These are phyloP conservation scores for Cucurbita ficifolia DNA, from an alignment of 306 rosid genomes.

Conservation along the genomic window DNA sequence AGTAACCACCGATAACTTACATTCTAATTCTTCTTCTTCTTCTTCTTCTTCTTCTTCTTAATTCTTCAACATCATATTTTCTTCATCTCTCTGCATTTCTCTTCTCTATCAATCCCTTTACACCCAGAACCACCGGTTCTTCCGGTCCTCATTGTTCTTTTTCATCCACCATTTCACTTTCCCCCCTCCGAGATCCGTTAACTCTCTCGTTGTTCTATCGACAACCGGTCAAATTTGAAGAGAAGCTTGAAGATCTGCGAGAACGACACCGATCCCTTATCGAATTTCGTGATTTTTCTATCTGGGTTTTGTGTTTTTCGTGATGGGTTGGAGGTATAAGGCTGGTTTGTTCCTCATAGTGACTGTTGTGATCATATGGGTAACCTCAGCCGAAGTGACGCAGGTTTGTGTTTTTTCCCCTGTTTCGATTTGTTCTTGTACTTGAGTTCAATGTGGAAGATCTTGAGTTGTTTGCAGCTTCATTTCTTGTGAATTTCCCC, in stretches of 20 bases:
- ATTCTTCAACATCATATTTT: neutral
- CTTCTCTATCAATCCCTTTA: neutral
- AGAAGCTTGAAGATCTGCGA: neutral
- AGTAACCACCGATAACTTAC: conserved; percentile 3
- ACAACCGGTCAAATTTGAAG: neutral
- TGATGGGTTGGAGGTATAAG: conserved; percentile 70
- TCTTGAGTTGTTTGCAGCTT: neutral
- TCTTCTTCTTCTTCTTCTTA: neutral
- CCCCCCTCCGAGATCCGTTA: neutral
- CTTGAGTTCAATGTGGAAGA: neutral
- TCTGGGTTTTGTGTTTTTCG: conserved; percentile 22
- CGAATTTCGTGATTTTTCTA: neutral
- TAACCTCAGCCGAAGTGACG: conserved; percentile 88
- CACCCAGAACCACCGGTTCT: neutral
- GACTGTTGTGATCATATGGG: conserved; percentile 86
- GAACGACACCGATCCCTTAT: conserved; percentile 20
- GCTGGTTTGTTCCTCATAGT: conserved; percentile 73
- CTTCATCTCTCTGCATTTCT: neutral
- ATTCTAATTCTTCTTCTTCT: neutral
- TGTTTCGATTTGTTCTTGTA: neutral
- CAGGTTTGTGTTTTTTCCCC: conserved; percentile 34
- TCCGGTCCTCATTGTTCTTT: neutral
- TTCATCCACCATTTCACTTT: neutral
- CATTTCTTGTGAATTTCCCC: neutral
- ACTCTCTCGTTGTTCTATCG: neutral